Evolutionary conservation across 495 filamentous ascomycete species (phyloP), one percentile per base, ranked within the genome.

Genomic region (Terfezia boudieri): DNA sequence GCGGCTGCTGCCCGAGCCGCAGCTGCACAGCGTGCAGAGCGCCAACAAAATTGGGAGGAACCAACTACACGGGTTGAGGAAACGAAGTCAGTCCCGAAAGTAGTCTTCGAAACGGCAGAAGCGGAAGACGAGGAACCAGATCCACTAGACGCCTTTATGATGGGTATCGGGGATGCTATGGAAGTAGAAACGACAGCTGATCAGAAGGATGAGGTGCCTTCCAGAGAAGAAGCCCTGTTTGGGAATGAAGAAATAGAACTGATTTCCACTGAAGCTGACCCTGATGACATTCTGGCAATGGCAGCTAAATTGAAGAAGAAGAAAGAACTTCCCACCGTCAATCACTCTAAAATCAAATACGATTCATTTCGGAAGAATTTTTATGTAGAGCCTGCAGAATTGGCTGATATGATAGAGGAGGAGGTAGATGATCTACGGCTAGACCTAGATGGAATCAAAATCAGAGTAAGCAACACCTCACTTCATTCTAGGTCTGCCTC

Each of bases 361-460:
- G 80, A 86, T 57, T 76, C 80, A 8, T 90, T 96, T 67, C 74
- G 89, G 49, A 94, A 89, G 71, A 80, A 81, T 65, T 96, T 99
- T 69, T 96, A 94, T 72, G 78, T 81, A 12, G 92, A 96, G 63
- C 86, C 92, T 32, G 71, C 74, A 5, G 86, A 99, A 66, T 68
- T 94, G 52, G 74, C 77, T 17, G 77, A 84, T 37, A 83, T 96
- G 80, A 87, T 80, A 8, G 83, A 87, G 54, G 85, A 82, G 51
- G 87, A 99, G 59, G 73, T 86, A 53, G 78, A 80, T 36, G 82
- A 82, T 55, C 67, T 96, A 46, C 79, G 90, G 26, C 63, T 87
- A 37, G 86, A 95, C 67, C 70, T 98, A 22, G 90, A 96, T 66
- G 89, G 85, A 46, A 95, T 99, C 67, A 95, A 94, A 68, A 84